Evolutionary conservation across 192 early-diverging fungal genomes (phyloP), one percentile per base, ranked within the genome.

Genomic region (Paraglomus brasilianum): DNA sequence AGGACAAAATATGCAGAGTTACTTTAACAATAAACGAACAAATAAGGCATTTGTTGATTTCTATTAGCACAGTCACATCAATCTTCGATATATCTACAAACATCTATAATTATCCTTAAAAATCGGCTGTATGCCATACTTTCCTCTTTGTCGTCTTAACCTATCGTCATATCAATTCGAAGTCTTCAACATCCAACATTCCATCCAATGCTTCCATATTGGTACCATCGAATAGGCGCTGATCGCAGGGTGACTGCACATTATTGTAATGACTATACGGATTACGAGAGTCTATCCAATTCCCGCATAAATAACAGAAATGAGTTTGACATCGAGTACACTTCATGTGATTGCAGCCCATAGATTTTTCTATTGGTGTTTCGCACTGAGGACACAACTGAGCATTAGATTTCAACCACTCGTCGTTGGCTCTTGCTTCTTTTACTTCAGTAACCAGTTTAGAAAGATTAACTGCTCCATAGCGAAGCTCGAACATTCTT

Each of bases 241-340:
- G 65, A 47, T 74, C 47, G 49, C 73, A 74, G 11, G 46, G 44
- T 22, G 59, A 52, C 3, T 68, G 48, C 9, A 38, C 24, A 45
- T 44, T 21, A 59, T 74, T 74, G 21, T 71, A 74, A 56, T 74
- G 73, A 6, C 44, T 22, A 69, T 73, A 66, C 41, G 63, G 63
- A 14, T 47, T 41, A 9, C 38, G n/a, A 19, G 51, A n/a, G 10
- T 52, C 44, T 53, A 50, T 47, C 49, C 49, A 42, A 10, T n/a
- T n/a, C 43, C 75, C 75, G 68, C 75, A 76, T 39, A 76, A 58
- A 51, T 75, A 76, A 62, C 75, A 76, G 50, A 76, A 76, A 56
- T 76, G 75, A 9, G 66, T 71, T 46, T 71, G 17, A 30, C 75
- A 76, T 46, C 69, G 59, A 21, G 66, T 68, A 30, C 75, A 76